These are phyloP conservation scores for Escallonia rubra DNA, from an alignment of 129 eudicot species.

Conservation along the genomic window DNA sequence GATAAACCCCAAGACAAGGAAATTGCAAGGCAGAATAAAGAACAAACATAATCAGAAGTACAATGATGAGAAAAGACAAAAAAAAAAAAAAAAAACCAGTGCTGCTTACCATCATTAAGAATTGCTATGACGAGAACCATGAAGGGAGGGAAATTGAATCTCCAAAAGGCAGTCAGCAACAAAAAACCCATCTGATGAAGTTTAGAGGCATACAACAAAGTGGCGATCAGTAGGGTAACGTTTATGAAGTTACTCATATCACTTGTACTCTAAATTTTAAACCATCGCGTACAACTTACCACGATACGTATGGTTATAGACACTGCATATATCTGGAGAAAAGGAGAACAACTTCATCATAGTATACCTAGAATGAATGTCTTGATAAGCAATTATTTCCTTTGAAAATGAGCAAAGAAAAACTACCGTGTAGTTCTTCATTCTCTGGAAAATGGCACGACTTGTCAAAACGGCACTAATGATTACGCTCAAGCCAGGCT, in stretches of 20 bases:
- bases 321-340: conserved; percentile 49
- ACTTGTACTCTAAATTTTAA: not conserved
- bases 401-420: not conserved
- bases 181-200: conserved; percentile 40
- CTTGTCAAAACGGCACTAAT: conserved; percentile 50
- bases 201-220: not conserved
- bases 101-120: conserved; percentile 43
- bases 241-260: no score
- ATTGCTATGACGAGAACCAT: conserved; percentile 54
- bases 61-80: not conserved
- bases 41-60: no score
- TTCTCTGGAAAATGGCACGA: conserved; percentile 46
- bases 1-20: not conserved
- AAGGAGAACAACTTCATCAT: not conserved
- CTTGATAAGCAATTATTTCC: no score
- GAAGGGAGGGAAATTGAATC: conserved; percentile 51
- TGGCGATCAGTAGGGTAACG: no score
- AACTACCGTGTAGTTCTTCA: conserved; percentile 49
- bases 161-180: conserved; percentile 36
- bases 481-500: conserved; percentile 47
- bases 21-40: not conserved
- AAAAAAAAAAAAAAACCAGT: not conserved
- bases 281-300: conserved; percentile 22
- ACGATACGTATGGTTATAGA: conserved; percentile 57
- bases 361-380: no score